phyloP scores from a whole-genome alignment of 2,329 filamentous ascomycete species.

The Orbilia ellipsospora region DNA sequence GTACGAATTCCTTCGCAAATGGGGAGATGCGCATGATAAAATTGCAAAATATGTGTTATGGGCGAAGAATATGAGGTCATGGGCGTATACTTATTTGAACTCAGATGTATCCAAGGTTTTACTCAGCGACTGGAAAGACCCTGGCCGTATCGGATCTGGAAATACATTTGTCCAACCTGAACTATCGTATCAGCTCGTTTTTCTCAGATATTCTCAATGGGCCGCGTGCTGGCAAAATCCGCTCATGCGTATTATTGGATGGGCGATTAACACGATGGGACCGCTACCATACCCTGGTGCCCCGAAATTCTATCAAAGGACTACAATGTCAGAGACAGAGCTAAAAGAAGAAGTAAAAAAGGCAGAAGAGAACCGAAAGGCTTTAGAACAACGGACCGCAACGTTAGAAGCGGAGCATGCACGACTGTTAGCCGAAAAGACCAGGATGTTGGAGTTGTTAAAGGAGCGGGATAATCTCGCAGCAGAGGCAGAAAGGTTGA shows the following conservation, averaged over 20 bases:
- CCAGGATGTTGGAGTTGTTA: background rate
- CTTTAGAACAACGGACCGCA: background rate
- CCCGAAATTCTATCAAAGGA: background rate
- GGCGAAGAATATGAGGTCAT: background rate
- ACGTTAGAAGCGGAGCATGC: background rate
- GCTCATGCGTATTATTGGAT: background rate
- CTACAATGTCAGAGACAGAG: background rate
- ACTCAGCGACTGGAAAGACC: conserved; percentile 1
- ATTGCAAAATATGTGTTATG: background rate
- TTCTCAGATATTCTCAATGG: background rate
- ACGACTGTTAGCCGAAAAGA: background rate
- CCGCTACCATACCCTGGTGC: conserved; percentile 3
- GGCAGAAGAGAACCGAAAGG: background rate
- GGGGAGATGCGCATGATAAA: background rate
- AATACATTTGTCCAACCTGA: conserved; percentile 7
- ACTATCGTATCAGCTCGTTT: background rate
- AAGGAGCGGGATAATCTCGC: background rate
- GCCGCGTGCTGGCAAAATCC: background rate
- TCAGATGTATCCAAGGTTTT: background rate
- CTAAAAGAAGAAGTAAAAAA: background rate
- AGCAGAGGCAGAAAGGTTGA: background rate
- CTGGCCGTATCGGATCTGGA: conserved; percentile 1
- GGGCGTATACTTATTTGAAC: background rate
- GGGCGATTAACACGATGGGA: conserved; percentile 3
- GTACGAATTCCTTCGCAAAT: conserved; percentile 3